Base-by-base conservation (phyloP, 371 early-diverging fungal species). In the Mortierella sp. region DNA sequence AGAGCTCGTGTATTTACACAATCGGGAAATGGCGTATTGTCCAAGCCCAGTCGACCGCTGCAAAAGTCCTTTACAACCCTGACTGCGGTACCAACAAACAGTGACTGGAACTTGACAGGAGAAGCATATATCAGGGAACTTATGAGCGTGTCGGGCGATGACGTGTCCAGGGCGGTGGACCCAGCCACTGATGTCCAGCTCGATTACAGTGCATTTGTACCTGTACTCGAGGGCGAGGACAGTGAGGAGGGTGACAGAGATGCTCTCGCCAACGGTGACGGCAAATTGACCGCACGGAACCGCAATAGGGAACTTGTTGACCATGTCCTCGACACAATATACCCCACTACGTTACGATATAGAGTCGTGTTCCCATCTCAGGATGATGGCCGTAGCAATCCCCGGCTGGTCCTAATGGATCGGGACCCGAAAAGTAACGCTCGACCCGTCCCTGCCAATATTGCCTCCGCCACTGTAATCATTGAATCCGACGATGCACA, bases 401-500 rank as follows among this genome's bases (percentile, higher is more conserved):
- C 59, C 2, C 31, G 51, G 23, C 44, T 76, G 11, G 71, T 71
- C n/a, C 53, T 52, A 4, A 50, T 66, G 49, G 68, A 59, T 12
- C 23, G 39, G 19, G 28, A 47, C 7, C 32, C 27, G 6, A 27
- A 19, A 2, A 66, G 37, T 52, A 46, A 9, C 4, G 24, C 19
- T 27, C 49, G 24, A 41, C 68, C 30, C 9, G 34, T 54, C 11
- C 76, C 64, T 19, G 76, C 88, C 21, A 89, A 86, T 61, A 64
- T 89, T 42, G 82, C 86, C 6, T 83, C 87, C 23, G 82, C 88
- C 1, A 87, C 88, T 69, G 82, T 84, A 1, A 78, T 89, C 24
- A 75, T 89, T 24, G 90, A 89, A 62, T 84, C 90, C 0, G 81
- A 82, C 6, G 56, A 48, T 23, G 84, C 86, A 1, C 86, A 83